Base-by-base conservation (phyloP, 768 basidiomycete genomes). In the Auriculariales sp. region DNA sequence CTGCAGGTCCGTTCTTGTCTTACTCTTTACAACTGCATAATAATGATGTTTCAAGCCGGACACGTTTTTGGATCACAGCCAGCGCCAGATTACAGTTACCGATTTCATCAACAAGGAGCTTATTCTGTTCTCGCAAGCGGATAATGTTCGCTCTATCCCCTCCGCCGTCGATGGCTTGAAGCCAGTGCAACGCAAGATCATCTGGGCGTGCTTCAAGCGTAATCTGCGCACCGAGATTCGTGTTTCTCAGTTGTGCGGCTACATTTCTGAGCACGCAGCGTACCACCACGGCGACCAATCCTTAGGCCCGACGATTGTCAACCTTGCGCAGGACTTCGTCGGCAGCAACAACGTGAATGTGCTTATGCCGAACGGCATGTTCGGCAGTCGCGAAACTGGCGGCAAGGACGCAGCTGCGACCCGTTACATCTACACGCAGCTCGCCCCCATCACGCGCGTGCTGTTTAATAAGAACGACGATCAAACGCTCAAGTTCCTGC, bases 41-140 rank as follows among this genome's bases (percentile, higher is more conserved):
- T 51, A 9, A 25, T 44, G 33, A 10, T 27, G 34, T 30, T 9
- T 53, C 30, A 55, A 93, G 87, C 89, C 93, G 33, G 95, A 95
- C 27, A 98, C 95, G 1, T 97, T 72, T 64, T 71, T 99, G 46
- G 81, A 98, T 61, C 94, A 99, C 64, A 77, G 81, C 51, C 74
- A 86, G 28, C 78, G 83, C 39, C 81, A 89, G 58, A 86, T 99
- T 53, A 77, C 87, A 0, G 87, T 81, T 61, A 76, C 83, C 1
- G 93, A 99, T 58, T 99, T 99, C 62, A 94, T 99, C 68, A 97
- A 99, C 71, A 89, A 81, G 65, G 95, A 99, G 61, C 68, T 99
- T 42, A 97, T 99, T 52, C 73, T 97, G 25, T 99, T 97, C 74
- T 99, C 95, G 1, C 97, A 98, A 90, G 95, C 95, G 3, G 95